Evolutionary conservation across 2,329 filamentous ascomycete genomes (phyloP), one percentile per base, ranked within the genome.

Genomic region (Colletotrichum musicola): DNA sequence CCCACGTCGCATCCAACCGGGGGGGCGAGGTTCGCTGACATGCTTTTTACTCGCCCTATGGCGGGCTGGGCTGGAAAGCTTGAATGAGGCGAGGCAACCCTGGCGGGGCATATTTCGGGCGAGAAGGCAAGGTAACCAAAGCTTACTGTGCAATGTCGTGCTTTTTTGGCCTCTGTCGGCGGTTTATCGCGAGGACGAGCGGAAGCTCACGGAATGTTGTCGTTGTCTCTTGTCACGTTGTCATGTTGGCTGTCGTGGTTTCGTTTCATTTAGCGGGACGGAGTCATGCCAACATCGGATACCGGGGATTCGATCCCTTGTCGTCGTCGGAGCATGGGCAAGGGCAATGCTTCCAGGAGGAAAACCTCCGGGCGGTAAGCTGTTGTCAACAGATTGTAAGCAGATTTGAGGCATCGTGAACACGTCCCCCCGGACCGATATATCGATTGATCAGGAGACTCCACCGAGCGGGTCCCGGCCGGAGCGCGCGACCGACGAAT

Each of bases 341-440:
- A 30, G 49, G 35, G 7, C 30, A 35, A 42, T 9, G n/a, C 13
- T 14, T 18, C 16, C 12, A 47, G 65, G 65, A 65, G 65, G n/a
- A 20, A 55, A 55, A 30, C 49, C 62, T 68, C 65, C 65, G 62
- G 61, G 20, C 16, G 10, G 6, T 35, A 35, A 35, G 10, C 30
- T 7, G 30, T 1, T 10, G 30, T 10, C 9, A 35, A 35, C 0
- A 10, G 9, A 2, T 35, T 25, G 13, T 38, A 49, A 44, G 44
- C 20, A 60, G 16, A 40, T 25, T 25, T 49, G 62, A 60, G 35
- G 55, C 65, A 65, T 65, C 55, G 62, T 59, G 49, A 68, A 53
- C 25, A 35, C 25, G 30, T 35, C 30, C 30, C 59, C n/a, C 25
- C 40, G 16, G 12, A 4, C 25, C n/a, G 2, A 25, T 12, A 12